Evolutionary conservation across 148 eudicot species (phyloP), one percentile per base, ranked within the genome.

Genomic region (Spergularia marina): DNA sequence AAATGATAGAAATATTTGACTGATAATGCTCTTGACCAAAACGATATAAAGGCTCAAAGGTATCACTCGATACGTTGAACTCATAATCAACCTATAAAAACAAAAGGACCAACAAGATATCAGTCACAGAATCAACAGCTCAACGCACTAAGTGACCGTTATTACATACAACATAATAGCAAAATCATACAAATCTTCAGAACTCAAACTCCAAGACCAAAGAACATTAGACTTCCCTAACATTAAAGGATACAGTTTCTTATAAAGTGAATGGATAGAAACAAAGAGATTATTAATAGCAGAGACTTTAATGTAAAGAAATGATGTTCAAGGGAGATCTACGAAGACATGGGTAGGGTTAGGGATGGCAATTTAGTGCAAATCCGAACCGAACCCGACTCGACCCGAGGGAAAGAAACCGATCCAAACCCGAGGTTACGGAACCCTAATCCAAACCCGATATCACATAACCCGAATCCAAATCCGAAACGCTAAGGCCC

Each of bases 41-140:
- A 20, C 69, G 81, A 55, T 81, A 49, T 64, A 86, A 51, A 66
- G 87, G 72, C 64, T 85, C 83, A 77, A 80, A 81, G 65, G 81
- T 75, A 44, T 82, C 86, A 39, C 84, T 85, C 68, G 82, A 69
- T 53, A 54, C 41, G 76, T 82, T 77, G 66, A 77, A 79, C 82
- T 89, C 88, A 84, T 86, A 91, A 84, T 91, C 91, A 81, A 91
- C 89, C 98, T 94, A 81, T 51, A 66, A 64, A 69, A 64, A 49
- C 17, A 55, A 68, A n/a, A 55, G 53, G 34, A 12, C n/a, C 53
- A 57, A 55, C 7, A 30, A 53, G 23, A 68, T 41, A 66, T 17
- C 20, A 74, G 59, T 53, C 64, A 73, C 13, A 52, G 21, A 53
- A n/a, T 4, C n/a, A 25, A 40, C n/a, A 16, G 53, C 30, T 7